Evolutionary conservation across 2,329 filamentous ascomycete species (phyloP), one percentile per base, ranked within the genome.

Genomic region (Colletotrichum viniferum): DNA sequence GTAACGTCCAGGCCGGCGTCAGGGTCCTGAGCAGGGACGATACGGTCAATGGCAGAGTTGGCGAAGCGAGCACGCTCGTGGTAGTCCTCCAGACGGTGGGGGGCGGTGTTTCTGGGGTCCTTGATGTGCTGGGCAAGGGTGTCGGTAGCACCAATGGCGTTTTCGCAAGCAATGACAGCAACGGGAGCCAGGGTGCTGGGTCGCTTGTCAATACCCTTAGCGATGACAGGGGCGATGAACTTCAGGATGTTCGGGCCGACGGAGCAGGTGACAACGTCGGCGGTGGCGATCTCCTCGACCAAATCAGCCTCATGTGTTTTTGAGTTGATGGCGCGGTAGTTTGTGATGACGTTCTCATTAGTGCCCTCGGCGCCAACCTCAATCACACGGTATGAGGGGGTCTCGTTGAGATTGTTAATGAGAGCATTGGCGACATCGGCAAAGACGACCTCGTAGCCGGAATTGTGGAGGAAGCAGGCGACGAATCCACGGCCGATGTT

Each of bases 31-130:
- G 95, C 95, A 16, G 97, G 97, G 28, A 98, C 97, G 83, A 99
- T 99, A 77, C 97, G 95, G 89, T 99, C 97, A 84, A 99, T 98
- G 80, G 97, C 97, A 77, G 95, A 98, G 89, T 99, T 99, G 87
- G 96, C 96, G 84, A 97, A 98, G 79, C 94, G 92, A 65, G 96
- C 96, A 80, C 95, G 94, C 79, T 90, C 86, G 82, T 92, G 87
- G 82, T 97, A 92, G 79, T 92, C 90, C 18, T 90, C 89, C 62
- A 96, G 89, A 69, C 93, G 92, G 65, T 92, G 88, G 52, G 91
- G 86, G 24, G 91, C 88, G 58, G 96, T 95, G 87, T 97, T 93
- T 80, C 91, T 88, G 80, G 93, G 89, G 78, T 92, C 88, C 84
- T 93, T 94, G 88, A 98, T 98, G 88, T 94, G 92, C 55, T 90